phyloP scores from a whole-genome alignment of 2,329 filamentous ascomycete genomes.

The Lithohypha guttulata region DNA sequence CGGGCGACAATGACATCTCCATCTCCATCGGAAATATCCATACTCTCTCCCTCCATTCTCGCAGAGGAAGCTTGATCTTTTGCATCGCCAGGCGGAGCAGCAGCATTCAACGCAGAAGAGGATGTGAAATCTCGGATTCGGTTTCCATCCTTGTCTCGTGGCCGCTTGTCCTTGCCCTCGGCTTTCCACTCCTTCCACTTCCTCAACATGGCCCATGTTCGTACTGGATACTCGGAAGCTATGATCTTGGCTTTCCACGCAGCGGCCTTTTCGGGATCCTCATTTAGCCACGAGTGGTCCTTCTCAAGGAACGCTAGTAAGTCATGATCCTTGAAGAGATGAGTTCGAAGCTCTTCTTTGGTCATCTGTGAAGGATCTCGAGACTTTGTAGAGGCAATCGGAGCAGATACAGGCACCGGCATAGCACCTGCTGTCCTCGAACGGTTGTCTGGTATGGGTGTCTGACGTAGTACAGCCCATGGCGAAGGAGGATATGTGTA shows the following conservation, averaged over 20 bases:
- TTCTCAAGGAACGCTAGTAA: constrained; percentile 16
- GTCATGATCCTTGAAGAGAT: constrained; percentile 20
- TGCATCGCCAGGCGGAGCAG: too few relatives aligned
- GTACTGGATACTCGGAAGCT: constrained; percentile 19
- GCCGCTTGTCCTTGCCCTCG: constrained; percentile 19
- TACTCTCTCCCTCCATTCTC: too few relatives aligned
- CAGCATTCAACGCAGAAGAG: too few relatives aligned
- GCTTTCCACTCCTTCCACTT: constrained; percentile 21
- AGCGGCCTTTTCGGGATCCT: constrained; percentile 15
- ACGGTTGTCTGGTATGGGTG: not conserved
- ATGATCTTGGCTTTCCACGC: constrained; percentile 19
- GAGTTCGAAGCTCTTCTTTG: constrained; percentile 11
- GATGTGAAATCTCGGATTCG: not conserved
- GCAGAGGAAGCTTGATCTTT: too few relatives aligned
- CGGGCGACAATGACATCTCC: too few relatives aligned
- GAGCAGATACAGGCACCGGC: not conserved
- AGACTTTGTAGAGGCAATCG: too few relatives aligned
- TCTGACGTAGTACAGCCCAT: not conserved
- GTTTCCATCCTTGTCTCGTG: constrained; percentile 14
- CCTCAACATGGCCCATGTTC: constrained; percentile 20
- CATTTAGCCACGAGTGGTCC: constrained; percentile 18
- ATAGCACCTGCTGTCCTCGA: not conserved
- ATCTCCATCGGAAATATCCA: too few relatives aligned
- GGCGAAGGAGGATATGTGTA: not conserved
- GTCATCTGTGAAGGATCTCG: constrained; percentile 12